Conservation (phyloP, 2,329 filamentous ascomycete genomes). For the Peltaster fructicola region DNA sequence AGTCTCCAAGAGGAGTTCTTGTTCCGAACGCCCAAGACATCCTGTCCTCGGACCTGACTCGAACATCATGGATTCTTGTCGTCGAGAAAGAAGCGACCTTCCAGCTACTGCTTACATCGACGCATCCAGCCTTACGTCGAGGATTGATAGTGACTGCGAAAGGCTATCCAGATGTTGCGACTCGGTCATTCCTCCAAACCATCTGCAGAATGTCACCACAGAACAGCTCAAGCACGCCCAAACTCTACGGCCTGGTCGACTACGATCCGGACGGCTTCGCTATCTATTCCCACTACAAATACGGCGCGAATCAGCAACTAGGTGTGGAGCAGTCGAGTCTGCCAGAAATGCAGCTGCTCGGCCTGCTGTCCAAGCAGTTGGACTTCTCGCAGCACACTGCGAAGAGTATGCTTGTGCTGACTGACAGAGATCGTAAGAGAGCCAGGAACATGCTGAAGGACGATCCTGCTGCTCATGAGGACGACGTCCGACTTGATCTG, state of each 20-base stretch:
- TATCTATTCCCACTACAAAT: constrained; percentile 57
- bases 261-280: constrained; percentile 60
- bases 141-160: constrained; percentile 61
- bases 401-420: constrained; percentile 34
- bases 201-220: constrained; percentile 31
- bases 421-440: constrained; percentile 38
- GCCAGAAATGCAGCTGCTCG: constrained; percentile 45
- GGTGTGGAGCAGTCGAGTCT: constrained; percentile 35
- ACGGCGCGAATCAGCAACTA: constrained; percentile 48
- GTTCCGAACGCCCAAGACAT: constrained; percentile 39
- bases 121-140: constrained; percentile 31
- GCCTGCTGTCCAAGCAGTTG: constrained; percentile 28
- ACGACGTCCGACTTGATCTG: constrained; percentile 36
- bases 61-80: constrained; percentile 47
- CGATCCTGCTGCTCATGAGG: constrained; percentile 2
- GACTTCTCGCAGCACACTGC: constrained; percentile 7
- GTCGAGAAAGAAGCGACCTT: constrained; percentile 79
- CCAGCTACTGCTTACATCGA: constrained; percentile 47
- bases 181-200: constrained; percentile 43
- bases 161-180: constrained; percentile 63
- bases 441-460: constrained; percentile 34
- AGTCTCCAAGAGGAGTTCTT: constrained; percentile 36
- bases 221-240: constrained; percentile 24
- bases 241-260: constrained; percentile 50
- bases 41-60: constrained; percentile 30